phyloP scores from a whole-genome alignment of 768 basidiomycete species.

The Lactarius sp. region DNA sequence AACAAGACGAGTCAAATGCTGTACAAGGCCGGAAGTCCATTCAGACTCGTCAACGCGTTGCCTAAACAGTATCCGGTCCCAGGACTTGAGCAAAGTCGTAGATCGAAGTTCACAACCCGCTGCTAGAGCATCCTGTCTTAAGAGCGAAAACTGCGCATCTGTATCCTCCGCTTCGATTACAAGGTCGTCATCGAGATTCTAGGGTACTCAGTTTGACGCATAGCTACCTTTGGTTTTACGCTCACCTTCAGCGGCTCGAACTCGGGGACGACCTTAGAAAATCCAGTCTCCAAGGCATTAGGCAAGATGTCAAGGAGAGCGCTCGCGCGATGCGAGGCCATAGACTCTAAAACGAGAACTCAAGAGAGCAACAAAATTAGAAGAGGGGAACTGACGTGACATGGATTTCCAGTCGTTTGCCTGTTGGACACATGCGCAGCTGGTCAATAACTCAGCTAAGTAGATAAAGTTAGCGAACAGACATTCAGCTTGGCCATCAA shows the following conservation, averaged over 20 bases:
- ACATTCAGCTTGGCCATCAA: slow-evolving; percentile 33
- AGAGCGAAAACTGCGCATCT: too few species aligned
- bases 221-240: too few species aligned
- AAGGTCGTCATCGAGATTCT: too few species aligned
- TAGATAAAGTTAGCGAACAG: background rate
- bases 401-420: slow-evolving; percentile 54
- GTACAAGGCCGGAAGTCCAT: slow-evolving; percentile 39
- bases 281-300: slow-evolving; percentile 46
- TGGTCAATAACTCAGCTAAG: background rate
- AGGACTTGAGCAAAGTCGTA: slow-evolving; percentile 28
- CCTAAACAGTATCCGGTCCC: slow-evolving; percentile 34
- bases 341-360: slow-evolving; percentile 36
- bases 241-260: slow-evolving; percentile 36
- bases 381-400: background rate
- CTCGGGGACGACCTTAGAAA: slow-evolving; percentile 42
- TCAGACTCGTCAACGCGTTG: slow-evolving; percentile 36
- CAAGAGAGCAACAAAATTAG: too few species aligned
- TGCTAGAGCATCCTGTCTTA: slow-evolving; percentile 8
- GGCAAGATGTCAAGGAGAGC: slow-evolving; percentile 39
- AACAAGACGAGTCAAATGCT: slow-evolving; percentile 38
- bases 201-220: too few species aligned
- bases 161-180: too few species aligned
- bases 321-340: slow-evolving; percentile 21
- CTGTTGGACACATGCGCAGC: slow-evolving; percentile 30
- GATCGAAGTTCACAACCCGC: slow-evolving; percentile 30